A percentile compares a stretch with the other conserved stretches of the same genome.
Conservation (phyloP, 352 stramenopile species). For the Elongisporangium anandrum region DNA sequence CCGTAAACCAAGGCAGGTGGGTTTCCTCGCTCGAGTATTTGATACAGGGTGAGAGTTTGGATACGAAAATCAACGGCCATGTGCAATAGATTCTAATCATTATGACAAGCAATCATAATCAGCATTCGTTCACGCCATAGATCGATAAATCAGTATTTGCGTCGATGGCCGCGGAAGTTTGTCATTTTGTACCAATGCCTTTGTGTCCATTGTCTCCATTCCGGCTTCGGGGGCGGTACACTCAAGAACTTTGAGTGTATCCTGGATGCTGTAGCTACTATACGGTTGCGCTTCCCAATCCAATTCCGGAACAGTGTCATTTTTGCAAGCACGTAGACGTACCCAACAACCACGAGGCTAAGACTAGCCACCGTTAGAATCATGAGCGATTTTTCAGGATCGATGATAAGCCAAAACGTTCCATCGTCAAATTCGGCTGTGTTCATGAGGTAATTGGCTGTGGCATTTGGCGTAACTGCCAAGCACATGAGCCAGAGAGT, state of each 20-base stretch:
- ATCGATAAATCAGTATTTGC: constrained; percentile 6
- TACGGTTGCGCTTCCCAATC: constrained; percentile 1
- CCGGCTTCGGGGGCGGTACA: not conserved
- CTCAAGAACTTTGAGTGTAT: not conserved
- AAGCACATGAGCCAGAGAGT: constrained; percentile 26
- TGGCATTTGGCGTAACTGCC: constrained; percentile 16
- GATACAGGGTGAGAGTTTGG: constrained; percentile 8
- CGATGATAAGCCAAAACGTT: constrained; percentile 37
- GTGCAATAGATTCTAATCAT: constrained; percentile 18
- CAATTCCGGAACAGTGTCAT: constrained; percentile 10
- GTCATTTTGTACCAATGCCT: constrained; percentile 9
- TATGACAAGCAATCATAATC: no score
- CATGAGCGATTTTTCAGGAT: constrained; percentile 8
- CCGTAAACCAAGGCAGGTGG: constrained; percentile 6
- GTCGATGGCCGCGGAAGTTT: constrained; percentile 7
- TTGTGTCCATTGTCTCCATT: not conserved
- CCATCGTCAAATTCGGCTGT: constrained; percentile 38
- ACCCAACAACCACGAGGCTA: constrained; percentile 8
- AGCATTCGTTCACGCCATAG: no score
- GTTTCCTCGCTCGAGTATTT: constrained; percentile 11
- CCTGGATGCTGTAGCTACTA: not conserved
- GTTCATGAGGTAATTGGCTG: constrained; percentile 42
- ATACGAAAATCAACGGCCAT: constrained; percentile 10
- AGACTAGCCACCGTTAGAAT: constrained; percentile 11
- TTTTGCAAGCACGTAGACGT: constrained; percentile 18